A percentile compares a stretch with the other conserved stretches of the same genome.
Conservation (phyloP, 257 asterid genomes). For the Striga asiatica region DNA sequence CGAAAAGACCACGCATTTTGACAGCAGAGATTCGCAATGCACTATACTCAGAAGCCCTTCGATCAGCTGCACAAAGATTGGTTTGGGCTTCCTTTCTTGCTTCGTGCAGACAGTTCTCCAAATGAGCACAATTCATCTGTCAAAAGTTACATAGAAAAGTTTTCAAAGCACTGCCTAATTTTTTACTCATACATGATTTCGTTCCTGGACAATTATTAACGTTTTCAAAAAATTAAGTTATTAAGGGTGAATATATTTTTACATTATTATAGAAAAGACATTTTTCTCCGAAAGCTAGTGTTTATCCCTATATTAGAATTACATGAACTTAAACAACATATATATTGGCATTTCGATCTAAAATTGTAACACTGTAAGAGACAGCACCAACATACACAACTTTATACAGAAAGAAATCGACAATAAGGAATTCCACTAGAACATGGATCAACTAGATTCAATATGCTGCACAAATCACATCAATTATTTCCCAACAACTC, state of each 20-base stretch:
- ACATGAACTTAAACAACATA: too few relatives aligned
- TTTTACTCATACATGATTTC: neutral
- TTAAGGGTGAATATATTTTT: too few relatives aligned
- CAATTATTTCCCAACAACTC: neutral
- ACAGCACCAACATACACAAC: too few relatives aligned
- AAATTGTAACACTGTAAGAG: too few relatives aligned
- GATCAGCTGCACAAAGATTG: conserved; percentile 87
- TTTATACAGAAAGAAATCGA: too few relatives aligned
- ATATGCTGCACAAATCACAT: neutral
- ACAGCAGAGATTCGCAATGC: conserved; percentile 89
- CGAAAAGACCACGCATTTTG: conserved; percentile 71
- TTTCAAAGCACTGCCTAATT: too few relatives aligned
- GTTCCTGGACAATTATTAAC: neutral
- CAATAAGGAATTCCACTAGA: neutral
- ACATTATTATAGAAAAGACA: neutral
- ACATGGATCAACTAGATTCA: neutral
- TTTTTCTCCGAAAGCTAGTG: too few relatives aligned
- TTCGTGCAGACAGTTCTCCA: conserved; percentile 89
- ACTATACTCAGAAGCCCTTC: conserved; percentile 76
- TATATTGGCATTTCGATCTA: too few relatives aligned
- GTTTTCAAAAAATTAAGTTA: too few relatives aligned
- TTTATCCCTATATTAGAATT: neutral
- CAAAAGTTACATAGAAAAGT: too few relatives aligned
- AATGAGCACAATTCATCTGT: conserved; percentile 95
- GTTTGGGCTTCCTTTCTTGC: conserved; percentile 98